Percentiles rank a stretch among this genome's conserved stretches.
These are phyloP conservation scores for Sindora glabra DNA, from an alignment of 306 rosid genomes.

Conservation along the genomic window DNA sequence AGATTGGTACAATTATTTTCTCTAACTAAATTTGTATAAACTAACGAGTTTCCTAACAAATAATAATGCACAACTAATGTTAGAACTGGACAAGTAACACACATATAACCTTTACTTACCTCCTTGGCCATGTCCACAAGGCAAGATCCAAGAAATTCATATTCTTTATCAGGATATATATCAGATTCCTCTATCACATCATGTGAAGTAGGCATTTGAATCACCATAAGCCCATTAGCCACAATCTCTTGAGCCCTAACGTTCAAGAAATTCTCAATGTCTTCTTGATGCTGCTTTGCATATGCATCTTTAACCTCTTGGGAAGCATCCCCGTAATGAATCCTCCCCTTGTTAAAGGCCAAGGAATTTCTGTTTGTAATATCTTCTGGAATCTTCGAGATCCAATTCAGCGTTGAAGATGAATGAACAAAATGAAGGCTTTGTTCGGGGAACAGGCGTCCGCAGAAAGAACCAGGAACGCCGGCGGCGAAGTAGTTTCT, in stretches of 20 bases:
- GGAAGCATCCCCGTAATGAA: conserved; percentile 9
- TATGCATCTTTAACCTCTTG: conserved; percentile 15
- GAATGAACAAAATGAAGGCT: not conserved
- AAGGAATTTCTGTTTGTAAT: not conserved
- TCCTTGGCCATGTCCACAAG: not conserved
- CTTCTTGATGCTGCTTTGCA: not conserved
- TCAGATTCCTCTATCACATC: not conserved
- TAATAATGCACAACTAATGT: too few relatives aligned
- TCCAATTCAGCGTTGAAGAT: not conserved
- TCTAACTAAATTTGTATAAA: too few relatives aligned
- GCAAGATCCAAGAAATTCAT: conserved; percentile 2
- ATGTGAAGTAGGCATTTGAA: not conserved
- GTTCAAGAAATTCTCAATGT: not conserved
- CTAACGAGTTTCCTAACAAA: too few relatives aligned
- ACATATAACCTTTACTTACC: too few relatives aligned
- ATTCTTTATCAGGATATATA: not conserved
- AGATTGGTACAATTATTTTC: too few relatives aligned
- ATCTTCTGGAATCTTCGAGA: conserved; percentile 17
- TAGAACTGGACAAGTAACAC: too few relatives aligned
- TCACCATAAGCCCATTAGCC: not conserved
- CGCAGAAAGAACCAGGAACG: not conserved
- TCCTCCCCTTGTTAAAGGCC: conserved; percentile 33
- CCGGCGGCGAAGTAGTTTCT: not conserved
- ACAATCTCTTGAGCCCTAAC: conserved; percentile 10
- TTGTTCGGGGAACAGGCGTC: not conserved